A percentile compares a stretch with the other conserved stretches of the same genome.
Evolutionary conservation across 306 rosid genomes (phyloP).

Genomic region (Castanea sativa): DNA sequence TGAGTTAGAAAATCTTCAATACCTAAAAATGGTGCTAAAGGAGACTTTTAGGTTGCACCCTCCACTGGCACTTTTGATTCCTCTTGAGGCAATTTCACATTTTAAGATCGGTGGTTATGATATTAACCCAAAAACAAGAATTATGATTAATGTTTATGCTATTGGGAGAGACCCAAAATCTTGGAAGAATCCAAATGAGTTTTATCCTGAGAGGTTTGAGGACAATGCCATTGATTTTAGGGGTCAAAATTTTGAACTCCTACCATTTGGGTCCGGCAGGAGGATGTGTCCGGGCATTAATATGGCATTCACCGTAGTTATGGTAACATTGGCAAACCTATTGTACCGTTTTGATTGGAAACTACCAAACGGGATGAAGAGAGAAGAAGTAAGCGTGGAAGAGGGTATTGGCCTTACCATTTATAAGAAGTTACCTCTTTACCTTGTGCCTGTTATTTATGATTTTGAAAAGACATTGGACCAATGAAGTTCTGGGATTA

Average conservation of each 20-base stretch:
- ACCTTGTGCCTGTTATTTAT: too few relatives aligned
- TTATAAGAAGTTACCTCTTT: too few relatives aligned
- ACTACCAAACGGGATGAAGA: too few relatives aligned
- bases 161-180: slow-evolving; percentile 18
- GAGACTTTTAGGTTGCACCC: slow-evolving; percentile 24
- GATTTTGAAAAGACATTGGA: too few relatives aligned
- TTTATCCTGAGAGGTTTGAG: slow-evolving; percentile 18
- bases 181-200: slow-evolving; percentile 23
- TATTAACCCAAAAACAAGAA: slow-evolving; percentile 8
- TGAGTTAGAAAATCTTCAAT: slow-evolving; percentile 12
- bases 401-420: too few relatives aligned
- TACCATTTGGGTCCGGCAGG: background rate
- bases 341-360: too few relatives aligned
- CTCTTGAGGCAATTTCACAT: slow-evolving; percentile 2
- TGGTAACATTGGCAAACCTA: too few relatives aligned
- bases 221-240: slow-evolving; percentile 2
- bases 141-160: slow-evolving; percentile 24
- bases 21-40: slow-evolving; percentile 21
- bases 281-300: slow-evolving; percentile 23
- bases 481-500: too few relatives aligned
- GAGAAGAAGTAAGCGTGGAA: too few relatives aligned
- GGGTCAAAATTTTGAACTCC: slow-evolving; percentile 19
- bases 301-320: background rate
- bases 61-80: slow-evolving; percentile 5
- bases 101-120: slow-evolving; percentile 9